Percentiles rank a stretch among this genome's conserved stretches.
These are phyloP conservation scores for Fusarium sublunatum DNA, from an alignment of 2,329 filamentous ascomycete genomes.

Conservation along the genomic window DNA sequence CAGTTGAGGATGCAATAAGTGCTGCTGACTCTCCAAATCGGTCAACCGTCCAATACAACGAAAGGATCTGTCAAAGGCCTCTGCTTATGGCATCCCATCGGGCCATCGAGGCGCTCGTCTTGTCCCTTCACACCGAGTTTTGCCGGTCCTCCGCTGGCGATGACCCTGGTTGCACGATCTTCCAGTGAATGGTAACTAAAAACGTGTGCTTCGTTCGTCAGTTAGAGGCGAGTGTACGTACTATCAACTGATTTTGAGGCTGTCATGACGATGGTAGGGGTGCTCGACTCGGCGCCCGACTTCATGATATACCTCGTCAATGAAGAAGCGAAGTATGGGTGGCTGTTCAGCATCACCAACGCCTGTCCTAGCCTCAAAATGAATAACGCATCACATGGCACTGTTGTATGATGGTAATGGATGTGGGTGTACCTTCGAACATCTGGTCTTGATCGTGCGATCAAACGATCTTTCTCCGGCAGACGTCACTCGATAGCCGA, in stretches of 20 bases:
- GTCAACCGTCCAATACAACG: not conserved
- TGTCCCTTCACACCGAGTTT: conserved; percentile 5
- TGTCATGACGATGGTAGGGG: conserved; percentile 21
- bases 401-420: not conserved
- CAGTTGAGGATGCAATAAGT: not conserved
- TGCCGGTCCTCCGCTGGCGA: conserved; percentile 1
- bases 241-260: conserved; percentile 7
- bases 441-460: not conserved
- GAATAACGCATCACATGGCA: conserved; percentile 11
- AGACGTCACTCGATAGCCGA: not conserved
- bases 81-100: conserved; percentile 3
- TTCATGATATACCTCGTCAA: not conserved
- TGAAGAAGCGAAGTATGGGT: not conserved
- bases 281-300: conserved; percentile 2
- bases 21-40: conserved; percentile 2
- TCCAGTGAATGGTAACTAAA: conserved; percentile 24
- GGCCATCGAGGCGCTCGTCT: conserved; percentile 12
- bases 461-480: not conserved
- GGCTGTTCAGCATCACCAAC: not conserved
- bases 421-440: not conserved
- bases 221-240: conserved; percentile 3
- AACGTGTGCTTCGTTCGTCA: conserved; percentile 29
- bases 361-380: not conserved
- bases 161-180: conserved; percentile 5
- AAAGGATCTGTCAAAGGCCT: not conserved